Base-by-base conservation (phyloP, 306 rosid genomes). In the Acmispon strigosus region DNA sequence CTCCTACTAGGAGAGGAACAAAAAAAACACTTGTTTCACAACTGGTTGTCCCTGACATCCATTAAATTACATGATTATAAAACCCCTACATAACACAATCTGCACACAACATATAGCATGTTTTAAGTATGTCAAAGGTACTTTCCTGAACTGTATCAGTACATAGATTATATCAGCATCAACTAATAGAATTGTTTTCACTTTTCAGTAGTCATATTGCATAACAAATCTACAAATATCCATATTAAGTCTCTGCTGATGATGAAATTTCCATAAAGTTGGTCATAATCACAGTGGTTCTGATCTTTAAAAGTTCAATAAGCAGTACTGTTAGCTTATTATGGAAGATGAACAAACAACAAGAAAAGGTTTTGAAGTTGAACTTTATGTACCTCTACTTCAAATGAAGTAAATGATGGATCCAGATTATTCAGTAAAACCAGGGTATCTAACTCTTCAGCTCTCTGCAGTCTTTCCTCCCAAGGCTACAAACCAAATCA, bases 351-450 rank as follows among this genome's bases (percentile, higher is more conserved):
- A 41, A 41, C 41, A 39, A 69, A 19, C 41, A 44, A 22, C 15
- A 53, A 17, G 39, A 44, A 47, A 59, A 3, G 60, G 69, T 50
- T 60, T 41, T 49, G 78, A 49, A 49, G 14, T 8, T 62, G 70
- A 24, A 48, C 39, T 8, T 14, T 22, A 29, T 9, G 19, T 80
- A 88, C 91, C 91, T 89, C 89, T 27, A 86, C 80, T 62, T 82
- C 88, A 50, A 18, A 14, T 47, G 96, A 82, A 7, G 89, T 18
- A 70, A 47, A 79, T 65, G 88, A 80, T 17, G 88, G 88, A 75
- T 89, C 96, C 62, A 89, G 71, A 79, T 89, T 84, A 69, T 70
- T 72, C 49, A 89, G 78, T 62, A 86, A 75, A 62, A 86, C 84
- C 67, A 88, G 68, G 43, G 85, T 62, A 53, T 60, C 74, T n/a